phyloP scores from a whole-genome alignment of 176 grass and related monocot genomes.

The Stipa capillata region DNA sequence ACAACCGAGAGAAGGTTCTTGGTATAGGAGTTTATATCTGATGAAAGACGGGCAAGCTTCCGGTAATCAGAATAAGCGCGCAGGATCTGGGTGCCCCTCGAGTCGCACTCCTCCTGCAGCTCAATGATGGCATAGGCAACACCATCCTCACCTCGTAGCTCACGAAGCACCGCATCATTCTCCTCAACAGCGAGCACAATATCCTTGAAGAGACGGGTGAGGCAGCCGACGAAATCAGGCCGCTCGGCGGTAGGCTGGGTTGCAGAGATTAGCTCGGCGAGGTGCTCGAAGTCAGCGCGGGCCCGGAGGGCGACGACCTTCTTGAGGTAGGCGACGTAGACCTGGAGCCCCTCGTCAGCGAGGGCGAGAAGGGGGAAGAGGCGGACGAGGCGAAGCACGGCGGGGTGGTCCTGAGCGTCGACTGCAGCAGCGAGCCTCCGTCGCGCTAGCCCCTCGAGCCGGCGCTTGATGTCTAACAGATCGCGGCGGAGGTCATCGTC shows the following conservation, averaged over 20 bases:
- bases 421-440: conserved; percentile 57
- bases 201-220: conserved; percentile 83
- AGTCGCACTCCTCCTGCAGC: conserved; percentile 94
- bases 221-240: conserved; percentile 73
- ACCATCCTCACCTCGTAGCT: conserved; percentile 72
- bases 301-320: conserved; percentile 72
- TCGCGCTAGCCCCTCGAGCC: conserved; percentile 61
- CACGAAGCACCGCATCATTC: conserved; percentile 71
- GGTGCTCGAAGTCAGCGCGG: conserved; percentile 75
- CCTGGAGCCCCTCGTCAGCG: conserved; percentile 69
- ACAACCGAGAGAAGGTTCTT: conserved; percentile 73
- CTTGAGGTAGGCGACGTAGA: conserved; percentile 80
- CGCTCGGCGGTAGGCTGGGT: conserved; percentile 19
- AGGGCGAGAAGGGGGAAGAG: conserved; percentile 72
- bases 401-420: conserved; percentile 66
- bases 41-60: conserved; percentile 48
- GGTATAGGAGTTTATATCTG: conserved; percentile 86
- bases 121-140: conserved; percentile 81
- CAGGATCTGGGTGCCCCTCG: conserved; percentile 76
- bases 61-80: conserved; percentile 67
- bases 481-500: conserved; percentile 74
- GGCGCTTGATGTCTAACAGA: conserved; percentile 64
- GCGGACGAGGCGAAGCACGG: conserved; percentile 65
- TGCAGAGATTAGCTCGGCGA: conserved; percentile 36
- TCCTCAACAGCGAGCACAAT: conserved; percentile 85